Conservation (phyloP, 2,329 filamentous ascomycete genomes). For the Apiospora saccharicola region DNA sequence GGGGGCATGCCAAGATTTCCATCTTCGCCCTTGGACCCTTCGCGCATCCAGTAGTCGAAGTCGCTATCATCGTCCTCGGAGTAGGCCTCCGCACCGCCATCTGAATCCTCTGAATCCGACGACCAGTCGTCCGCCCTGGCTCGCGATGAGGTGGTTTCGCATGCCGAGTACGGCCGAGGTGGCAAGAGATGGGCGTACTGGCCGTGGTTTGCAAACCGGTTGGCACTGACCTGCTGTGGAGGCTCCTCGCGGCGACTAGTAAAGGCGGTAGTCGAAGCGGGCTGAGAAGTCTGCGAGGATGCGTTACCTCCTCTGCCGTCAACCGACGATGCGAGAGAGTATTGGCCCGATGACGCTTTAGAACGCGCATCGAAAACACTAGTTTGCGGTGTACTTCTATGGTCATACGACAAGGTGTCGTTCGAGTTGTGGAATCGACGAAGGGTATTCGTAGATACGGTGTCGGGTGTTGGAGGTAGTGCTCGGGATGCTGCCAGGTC, state of each 20-base stretch:
- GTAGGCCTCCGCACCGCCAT: conserved; percentile 48
- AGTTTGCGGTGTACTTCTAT: conserved; percentile 19
- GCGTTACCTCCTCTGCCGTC: conserved; percentile 29
- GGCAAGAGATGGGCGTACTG: conserved; percentile 34
- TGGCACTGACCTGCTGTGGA: conserved; percentile 14
- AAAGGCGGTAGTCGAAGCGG: conserved; percentile 31
- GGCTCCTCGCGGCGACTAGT: conserved; percentile 26
- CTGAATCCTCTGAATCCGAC: conserved; percentile 54
- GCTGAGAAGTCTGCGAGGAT: conserved; percentile 35
- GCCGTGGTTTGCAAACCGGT: neutral
- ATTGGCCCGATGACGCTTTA: neutral
- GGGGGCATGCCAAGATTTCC: conserved; percentile 34
- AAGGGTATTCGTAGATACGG: conserved; percentile 64
- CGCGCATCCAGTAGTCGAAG: conserved; percentile 65
- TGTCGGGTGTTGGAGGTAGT: conserved; percentile 66
- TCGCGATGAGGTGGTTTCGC: conserved; percentile 48
- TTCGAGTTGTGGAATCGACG: conserved; percentile 58
- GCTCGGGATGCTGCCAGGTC: conserved; percentile 51
- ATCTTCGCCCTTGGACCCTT: conserved; percentile 43
- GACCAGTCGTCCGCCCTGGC: conserved; percentile 40
- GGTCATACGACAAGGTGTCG: conserved; percentile 44
- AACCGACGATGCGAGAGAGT: conserved; percentile 8
- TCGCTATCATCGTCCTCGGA: conserved; percentile 49
- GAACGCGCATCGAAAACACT: neutral
- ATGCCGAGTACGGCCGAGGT: conserved; percentile 55